Conservation (phyloP, 495 filamentous ascomycete species). For the Daldinia loculata region DNA sequence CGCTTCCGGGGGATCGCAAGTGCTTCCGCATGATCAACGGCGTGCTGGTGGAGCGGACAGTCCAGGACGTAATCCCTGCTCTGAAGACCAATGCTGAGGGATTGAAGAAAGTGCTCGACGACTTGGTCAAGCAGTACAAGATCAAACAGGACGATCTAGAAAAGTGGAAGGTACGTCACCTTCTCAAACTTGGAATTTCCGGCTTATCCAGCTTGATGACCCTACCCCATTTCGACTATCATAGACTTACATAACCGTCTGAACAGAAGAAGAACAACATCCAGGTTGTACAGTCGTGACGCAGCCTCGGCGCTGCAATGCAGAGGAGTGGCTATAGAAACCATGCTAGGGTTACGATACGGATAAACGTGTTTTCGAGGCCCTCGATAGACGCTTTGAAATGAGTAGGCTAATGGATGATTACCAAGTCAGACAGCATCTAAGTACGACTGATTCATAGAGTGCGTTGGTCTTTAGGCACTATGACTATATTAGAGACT, state of each 20-base stretch:
- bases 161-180: conserved; percentile 87
- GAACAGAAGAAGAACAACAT: conserved; percentile 97
- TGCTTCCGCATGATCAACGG: conserved; percentile 99
- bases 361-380: conserved; percentile 17
- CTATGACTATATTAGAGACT: conserved; percentile 22
- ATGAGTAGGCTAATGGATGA: conserved; percentile 19
- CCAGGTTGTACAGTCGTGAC: conserved; percentile 84
- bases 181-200: conserved; percentile 25
- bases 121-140: conserved; percentile 97
- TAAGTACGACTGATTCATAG: conserved; percentile 13
- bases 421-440: conserved; percentile 23
- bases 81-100: conserved; percentile 95
- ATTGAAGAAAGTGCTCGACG: conserved; percentile 93
- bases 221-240: conserved; percentile 23
- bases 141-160: conserved; percentile 93
- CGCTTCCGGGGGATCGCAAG: conserved; percentile 85
- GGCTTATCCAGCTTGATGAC: conserved; percentile 9
- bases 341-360: conserved; percentile 11
- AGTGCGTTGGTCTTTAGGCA: conserved; percentile 21
- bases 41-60: conserved; percentile 91
- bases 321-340: conserved; percentile 23
- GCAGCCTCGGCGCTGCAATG: conserved; percentile 11
- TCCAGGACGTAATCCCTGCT: conserved; percentile 88
- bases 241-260: conserved; percentile 37
- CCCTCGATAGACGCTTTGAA: conserved; percentile 20